Evolutionary conservation across 2,329 filamentous ascomycete species (phyloP).

Genomic region (Colletotrichum simmondsii): DNA sequence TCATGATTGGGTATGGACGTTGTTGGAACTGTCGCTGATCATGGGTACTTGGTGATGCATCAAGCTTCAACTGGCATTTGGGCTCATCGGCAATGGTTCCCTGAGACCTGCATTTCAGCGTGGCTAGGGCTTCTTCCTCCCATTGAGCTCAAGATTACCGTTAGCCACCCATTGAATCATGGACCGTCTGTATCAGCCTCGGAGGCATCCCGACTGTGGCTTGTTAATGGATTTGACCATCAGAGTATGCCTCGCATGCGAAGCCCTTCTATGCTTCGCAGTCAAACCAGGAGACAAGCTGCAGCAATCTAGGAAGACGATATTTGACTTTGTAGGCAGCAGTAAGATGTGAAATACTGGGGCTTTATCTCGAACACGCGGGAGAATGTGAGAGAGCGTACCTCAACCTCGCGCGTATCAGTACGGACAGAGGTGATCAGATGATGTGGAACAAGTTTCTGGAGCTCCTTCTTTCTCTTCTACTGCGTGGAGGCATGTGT

Average conservation of each 20-base stretch:
- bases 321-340: not conserved
- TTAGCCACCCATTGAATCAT: not conserved
- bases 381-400: not conserved
- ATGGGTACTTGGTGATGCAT: not conserved
- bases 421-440: not conserved
- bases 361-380: not conserved
- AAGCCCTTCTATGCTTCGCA: not conserved
- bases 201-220: not conserved
- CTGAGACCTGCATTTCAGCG: not conserved
- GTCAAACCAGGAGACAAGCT: not conserved
- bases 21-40: not conserved
- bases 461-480: not conserved
- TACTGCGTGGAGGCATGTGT: not conserved
- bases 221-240: not conserved
- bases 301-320: not conserved
- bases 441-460: not conserved
- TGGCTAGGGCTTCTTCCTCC: not conserved
- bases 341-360: no score
- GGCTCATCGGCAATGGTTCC: not conserved
- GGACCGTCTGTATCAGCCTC: not conserved
- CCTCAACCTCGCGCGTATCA: not conserved
- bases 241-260: not conserved
- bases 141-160: not conserved
- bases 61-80: not conserved
- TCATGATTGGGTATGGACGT: not conserved